Evolutionary conservation across 306 rosid genomes (phyloP), one percentile per base, ranked within the genome.

Genomic region (Begonia peltatifolia): DNA sequence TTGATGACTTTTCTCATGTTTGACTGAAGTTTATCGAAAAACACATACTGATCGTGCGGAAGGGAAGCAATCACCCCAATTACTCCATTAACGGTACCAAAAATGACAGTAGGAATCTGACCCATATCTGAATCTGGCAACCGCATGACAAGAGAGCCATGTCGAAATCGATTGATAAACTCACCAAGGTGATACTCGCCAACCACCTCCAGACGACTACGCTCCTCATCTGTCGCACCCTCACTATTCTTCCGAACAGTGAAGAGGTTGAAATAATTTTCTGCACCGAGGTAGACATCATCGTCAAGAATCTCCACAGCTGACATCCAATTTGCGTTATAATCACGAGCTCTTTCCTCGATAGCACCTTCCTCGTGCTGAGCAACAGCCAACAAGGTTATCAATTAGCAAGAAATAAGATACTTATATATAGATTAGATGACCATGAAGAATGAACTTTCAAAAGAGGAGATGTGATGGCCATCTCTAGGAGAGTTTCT

Each of bases 301-400:
- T 92, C 99, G 18, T 92, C 99, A 22, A 92, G 93, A 69, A 92
- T 86, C 78, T 83, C 99, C 58, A 92, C 99, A 42, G 96, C 95
- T 18, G 94, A 71, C 93, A 90, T 90, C 95, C 94, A 90, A 65
- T 86, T 90, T 54, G 94, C 95, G 55, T 75, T 86, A 61, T 86
- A 92, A 78, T 92, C 99, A 2, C 94, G 95, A 12, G 99, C 95
- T 69, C 96, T 74, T 68, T 90, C 99, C 76, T 90, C 99, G 41
- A 90, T 90, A 56, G 99, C 95, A 22, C 99, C 94, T 73, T 90
- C 99, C 72, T 90, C 99, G 14, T 86, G 95, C 99, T 92, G 74
- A 67, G 30, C 14, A 43, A 17, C 50, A 20, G 13, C 23, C 42
- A 43, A 15, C 42, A 62, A 13, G 23, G 47, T 43, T 50, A 51